Evolutionary conservation across 2,329 filamentous ascomycete genomes (phyloP).

Genomic region (Aspergillus spinulosporus): DNA sequence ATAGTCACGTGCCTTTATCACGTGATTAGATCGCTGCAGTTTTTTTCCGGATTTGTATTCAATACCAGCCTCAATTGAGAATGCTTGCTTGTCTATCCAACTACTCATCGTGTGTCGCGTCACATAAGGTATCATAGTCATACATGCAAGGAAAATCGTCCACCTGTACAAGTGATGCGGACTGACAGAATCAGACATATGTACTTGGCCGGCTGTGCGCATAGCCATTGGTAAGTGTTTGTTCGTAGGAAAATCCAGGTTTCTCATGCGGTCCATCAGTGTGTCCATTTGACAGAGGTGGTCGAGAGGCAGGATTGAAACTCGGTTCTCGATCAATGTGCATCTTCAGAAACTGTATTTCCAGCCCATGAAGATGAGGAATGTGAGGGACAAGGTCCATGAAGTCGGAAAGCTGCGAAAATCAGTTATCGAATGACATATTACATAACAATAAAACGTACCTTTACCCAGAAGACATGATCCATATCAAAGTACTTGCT

Average conservation of each 20-base stretch:
- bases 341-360: constrained; percentile 43
- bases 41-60: background rate
- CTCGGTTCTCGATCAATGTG: constrained; percentile 42
- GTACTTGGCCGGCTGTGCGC: constrained; percentile 40
- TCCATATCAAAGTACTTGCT: constrained; percentile 53
- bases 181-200: constrained; percentile 39
- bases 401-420: constrained; percentile 49
- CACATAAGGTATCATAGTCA: constrained; percentile 46
- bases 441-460: constrained; percentile 26
- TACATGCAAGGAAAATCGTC: constrained; percentile 38
- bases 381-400: constrained; percentile 51
- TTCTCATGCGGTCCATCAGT: constrained; percentile 24
- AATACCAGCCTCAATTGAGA: background rate
- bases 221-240: constrained; percentile 38
- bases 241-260: constrained; percentile 25
- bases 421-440: background rate
- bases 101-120: constrained; percentile 25
- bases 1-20: too few species aligned
- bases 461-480: constrained; percentile 54
- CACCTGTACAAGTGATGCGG: constrained; percentile 31
- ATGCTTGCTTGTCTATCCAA: constrained; percentile 17
- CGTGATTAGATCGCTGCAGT: too few species aligned
- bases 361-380: constrained; percentile 47
- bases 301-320: constrained; percentile 16
- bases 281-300: constrained; percentile 35